These are phyloP conservation scores for Penicillium flavigenum DNA, from an alignment of 495 filamentous ascomycete genomes.

Conservation along the genomic window DNA sequence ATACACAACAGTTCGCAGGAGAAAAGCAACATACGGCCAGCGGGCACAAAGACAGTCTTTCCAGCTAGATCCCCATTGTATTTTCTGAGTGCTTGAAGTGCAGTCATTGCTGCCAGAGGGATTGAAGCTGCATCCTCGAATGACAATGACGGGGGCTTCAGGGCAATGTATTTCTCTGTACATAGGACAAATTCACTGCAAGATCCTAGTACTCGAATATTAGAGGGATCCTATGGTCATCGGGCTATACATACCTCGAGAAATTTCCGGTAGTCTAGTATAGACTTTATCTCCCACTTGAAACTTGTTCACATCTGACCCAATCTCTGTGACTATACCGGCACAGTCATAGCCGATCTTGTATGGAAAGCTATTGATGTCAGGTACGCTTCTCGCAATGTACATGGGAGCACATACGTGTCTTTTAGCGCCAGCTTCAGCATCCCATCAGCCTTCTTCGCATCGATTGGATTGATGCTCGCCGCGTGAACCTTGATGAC, in stretches of 20 bases:
- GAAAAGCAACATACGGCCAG: constrained; percentile 26
- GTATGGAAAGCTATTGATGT: constrained; percentile 33
- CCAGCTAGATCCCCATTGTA: constrained; percentile 42
- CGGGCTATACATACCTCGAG: constrained; percentile 13
- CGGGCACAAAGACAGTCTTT: constrained; percentile 55
- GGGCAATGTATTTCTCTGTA: constrained; percentile 28
- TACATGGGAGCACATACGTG: constrained; percentile 7
- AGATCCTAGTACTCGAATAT: constrained; percentile 11
- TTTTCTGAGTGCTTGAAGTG: constrained; percentile 40
- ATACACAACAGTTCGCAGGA: background rate
- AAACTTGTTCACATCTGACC: constrained; percentile 38
- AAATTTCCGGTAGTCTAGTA: constrained; percentile 25
- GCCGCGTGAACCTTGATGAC: constrained; percentile 51
- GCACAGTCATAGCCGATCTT: constrained; percentile 43
- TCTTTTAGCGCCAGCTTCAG: constrained; percentile 30
- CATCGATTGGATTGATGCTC: constrained; percentile 49
- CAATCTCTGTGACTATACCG: constrained; percentile 46
- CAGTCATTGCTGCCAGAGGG: constrained; percentile 37
- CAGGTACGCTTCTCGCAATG: background rate
- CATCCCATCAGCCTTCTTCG: constrained; percentile 38
- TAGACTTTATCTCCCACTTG: constrained; percentile 51
- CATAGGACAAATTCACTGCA: constrained; percentile 43
- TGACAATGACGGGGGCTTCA: constrained; percentile 35
- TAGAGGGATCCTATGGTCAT: background rate
- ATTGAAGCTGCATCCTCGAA: constrained; percentile 45